Percentiles rank a stretch among this genome's conserved stretches.
phyloP scores from a whole-genome alignment of 371 early-diverging fungal genomes.

The Choanephora cucurbitarum region DNA sequence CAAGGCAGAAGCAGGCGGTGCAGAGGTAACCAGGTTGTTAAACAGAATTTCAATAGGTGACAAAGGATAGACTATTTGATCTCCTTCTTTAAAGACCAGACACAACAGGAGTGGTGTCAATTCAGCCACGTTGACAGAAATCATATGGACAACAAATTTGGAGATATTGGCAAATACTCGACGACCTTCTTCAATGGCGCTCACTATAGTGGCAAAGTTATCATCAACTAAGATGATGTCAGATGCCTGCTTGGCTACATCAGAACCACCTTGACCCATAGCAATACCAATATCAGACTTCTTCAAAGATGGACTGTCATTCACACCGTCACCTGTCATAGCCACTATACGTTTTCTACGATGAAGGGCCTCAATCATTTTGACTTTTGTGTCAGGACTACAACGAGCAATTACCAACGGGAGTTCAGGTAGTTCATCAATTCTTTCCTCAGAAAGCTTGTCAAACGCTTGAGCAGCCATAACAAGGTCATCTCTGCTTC shows the following conservation, averaged over 20 bases:
- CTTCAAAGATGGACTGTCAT: constrained; percentile 83
- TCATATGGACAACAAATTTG: constrained; percentile 86
- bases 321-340: constrained; percentile 90
- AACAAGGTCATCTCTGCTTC: constrained; percentile 27
- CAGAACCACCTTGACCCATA: constrained; percentile 72
- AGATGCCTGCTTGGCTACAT: constrained; percentile 75
- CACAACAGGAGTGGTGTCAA: constrained; percentile 68
- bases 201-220: constrained; percentile 74
- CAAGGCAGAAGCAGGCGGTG: constrained; percentile 83
- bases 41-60: constrained; percentile 84
- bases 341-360: constrained; percentile 59
- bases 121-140: constrained; percentile 83
- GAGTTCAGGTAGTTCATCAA: constrained; percentile 37
- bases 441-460: constrained; percentile 56
- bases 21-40: constrained; percentile 78
- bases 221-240: constrained; percentile 63
- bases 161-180: constrained; percentile 88
- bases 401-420: constrained; percentile 79
- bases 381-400: constrained; percentile 77
- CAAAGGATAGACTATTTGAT: constrained; percentile 67
- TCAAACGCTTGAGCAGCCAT: constrained; percentile 39
- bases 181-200: constrained; percentile 81
- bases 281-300: constrained; percentile 77
- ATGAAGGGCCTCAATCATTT: constrained; percentile 68
- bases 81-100: constrained; percentile 60